Evolutionary conservation across 805 yeast genomes (phyloP), one percentile per base, ranked within the genome.

Genomic region (Kodamaea kakaduensis): DNA sequence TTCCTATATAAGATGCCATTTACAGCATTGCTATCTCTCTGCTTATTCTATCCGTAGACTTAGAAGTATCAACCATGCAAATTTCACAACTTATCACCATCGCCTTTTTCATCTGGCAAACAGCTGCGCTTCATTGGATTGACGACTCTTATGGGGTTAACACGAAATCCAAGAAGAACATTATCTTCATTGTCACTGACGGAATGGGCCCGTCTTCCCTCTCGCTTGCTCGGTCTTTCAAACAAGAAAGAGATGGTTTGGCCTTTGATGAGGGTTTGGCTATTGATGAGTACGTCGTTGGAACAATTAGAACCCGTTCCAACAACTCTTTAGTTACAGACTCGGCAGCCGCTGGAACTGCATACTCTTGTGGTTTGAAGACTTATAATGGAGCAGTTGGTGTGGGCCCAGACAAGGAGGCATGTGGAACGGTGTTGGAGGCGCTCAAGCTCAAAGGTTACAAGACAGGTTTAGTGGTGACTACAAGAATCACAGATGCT

Each of bases 311-410:
- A 47, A 89, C 97, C 0, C 71, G 88, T 42, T 84, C 95, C 12
- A 75, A 77, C 17, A 67, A 71, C 44, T 83, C 95, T 1, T 66
- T 84, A 48, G 76, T 89, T 41, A 89, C 97, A 0, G 97, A 89
- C 57, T 84, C 95, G 17, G 97, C 97, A 8, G 97, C 97, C 2
- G 97, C 96, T 10, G 97, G 96, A 10, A 87, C 96, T 9, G 96
- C 95, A 1, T 89, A 87, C 51, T 71, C 95, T 0, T 86, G 96
- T 58, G 90, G 79, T 4, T 52, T 78, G 49, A 89, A 89, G 64
- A 66, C 88, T 4, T 87, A 85, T 60, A 89, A 89, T 55, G 93
- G 94, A 10, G 96, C 95, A 9, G 83, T 89, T 55, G 95, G 87
- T 12, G 95, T 89, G 10, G 73, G 73, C 41, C 77, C 86, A 1